Base-by-base conservation (phyloP, 176 grass and related monocot genomes). In the Avena sativa region DNA sequence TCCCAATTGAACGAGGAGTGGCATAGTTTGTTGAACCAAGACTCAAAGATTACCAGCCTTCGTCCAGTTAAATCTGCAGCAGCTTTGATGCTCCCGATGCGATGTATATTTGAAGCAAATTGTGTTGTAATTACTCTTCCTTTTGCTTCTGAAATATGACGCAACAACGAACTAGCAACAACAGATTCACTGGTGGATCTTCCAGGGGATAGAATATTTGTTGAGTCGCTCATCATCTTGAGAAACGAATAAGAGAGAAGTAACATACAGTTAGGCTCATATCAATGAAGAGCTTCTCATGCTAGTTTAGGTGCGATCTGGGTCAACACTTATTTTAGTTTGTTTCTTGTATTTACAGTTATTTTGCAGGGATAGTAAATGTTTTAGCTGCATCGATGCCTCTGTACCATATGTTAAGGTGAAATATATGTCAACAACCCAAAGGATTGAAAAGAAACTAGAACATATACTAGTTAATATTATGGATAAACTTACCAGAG, bases 201-300 rank as follows among this genome's bases (percentile, higher is more conserved):
- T 86, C 97, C 97, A 90, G 97, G 94, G n/a, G 97, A 99, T 43
- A 99, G 85, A 80, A 99, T 40, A 90, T 99, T 99, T 88, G 97
- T 99, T 26, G 97, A 99, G 49, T 99, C 97, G 11, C 97, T 99
- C 97, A 99, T 96, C 97, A 99, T 99, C 97, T 98, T 23, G n/a
- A 69, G 26, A 81, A 85, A 68, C 12, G 68, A 48, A 9, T 10
- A 13, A 61, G 25, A 53, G 80, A 76, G 30, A 21, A 77, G 50
- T 83, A 56, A 23, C 80, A 65, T 36, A 82, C 6, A 47, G 47
- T 86, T 84, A 87, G 74, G 62, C 80, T 79, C 65, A 9, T 74
- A 81, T n/a, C 26, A 75, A 47, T 3, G 21, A 70, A 77, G 46
- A 80, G 34, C 44, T 86, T 21, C 9, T 66, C 6, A 15, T 73